Percentiles rank a stretch among this genome's conserved stretches.
These are phyloP conservation scores for Crataegus laevigata DNA, from an alignment of 306 rosid species.

Conservation along the genomic window DNA sequence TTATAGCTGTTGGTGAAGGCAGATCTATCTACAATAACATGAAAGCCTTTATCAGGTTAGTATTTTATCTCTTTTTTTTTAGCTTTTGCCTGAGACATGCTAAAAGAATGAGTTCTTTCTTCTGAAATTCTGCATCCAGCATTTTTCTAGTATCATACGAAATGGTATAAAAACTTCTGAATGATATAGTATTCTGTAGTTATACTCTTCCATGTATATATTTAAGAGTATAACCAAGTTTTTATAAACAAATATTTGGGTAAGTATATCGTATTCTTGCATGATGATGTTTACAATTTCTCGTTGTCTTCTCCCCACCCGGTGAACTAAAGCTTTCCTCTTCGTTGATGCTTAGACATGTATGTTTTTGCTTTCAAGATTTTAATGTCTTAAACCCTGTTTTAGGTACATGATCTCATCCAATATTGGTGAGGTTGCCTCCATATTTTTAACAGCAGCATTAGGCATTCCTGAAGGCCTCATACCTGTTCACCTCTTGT, in stretches of 20 bases:
- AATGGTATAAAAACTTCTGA: neutral
- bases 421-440: conserved; percentile 80
- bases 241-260: neutral
- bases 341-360: neutral
- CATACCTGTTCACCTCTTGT: conserved; percentile 73
- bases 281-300: neutral
- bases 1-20: conserved; percentile 85
- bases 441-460: conserved; percentile 76
- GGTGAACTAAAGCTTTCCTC: neutral
- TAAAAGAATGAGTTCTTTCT: neutral
- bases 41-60: conserved; percentile 84
- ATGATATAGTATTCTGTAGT: neutral
- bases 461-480: conserved; percentile 82
- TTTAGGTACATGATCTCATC: conserved; percentile 87
- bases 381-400: neutral
- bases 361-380: neutral
- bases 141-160: neutral
- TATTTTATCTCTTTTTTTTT: neutral
- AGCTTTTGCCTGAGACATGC: neutral
- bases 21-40: conserved; percentile 80
- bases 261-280: neutral
- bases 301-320: neutral
- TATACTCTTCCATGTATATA: too few species aligned
- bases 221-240: too few species aligned
- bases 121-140: neutral